Evolutionary conservation across 768 basidiomycete species (phyloP).

Genomic region (Hypsizygus marmoreus): DNA sequence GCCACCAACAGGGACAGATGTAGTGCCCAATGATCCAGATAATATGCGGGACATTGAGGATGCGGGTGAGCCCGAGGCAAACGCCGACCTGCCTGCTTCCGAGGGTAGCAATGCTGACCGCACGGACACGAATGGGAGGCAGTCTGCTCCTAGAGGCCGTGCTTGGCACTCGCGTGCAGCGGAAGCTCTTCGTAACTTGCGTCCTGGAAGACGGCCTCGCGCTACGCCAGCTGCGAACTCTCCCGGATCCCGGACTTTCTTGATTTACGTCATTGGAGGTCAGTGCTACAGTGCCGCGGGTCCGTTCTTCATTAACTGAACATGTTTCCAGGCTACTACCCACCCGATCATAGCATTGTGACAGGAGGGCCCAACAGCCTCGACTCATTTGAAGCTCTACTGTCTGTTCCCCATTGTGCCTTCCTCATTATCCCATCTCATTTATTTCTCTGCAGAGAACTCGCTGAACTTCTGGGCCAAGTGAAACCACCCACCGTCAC

Average conservation of each 20-base stretch:
- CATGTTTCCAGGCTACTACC: slow-evolving; percentile 74
- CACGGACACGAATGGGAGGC: neutral
- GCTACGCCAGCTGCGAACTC: slow-evolving; percentile 12
- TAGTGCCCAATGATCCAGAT: no score
- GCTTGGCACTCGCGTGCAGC: slow-evolving; percentile 67
- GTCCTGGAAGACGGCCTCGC: slow-evolving; percentile 36
- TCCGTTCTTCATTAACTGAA: slow-evolving; percentile 8
- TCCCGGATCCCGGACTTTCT: slow-evolving; percentile 68
- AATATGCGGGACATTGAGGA: slow-evolving; percentile 6
- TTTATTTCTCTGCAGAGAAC: slow-evolving; percentile 50
- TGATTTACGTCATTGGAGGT: slow-evolving; percentile 91
- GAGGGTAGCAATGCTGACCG: slow-evolving; percentile 11
- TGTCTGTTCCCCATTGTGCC: slow-evolving; percentile 44
- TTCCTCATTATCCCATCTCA: slow-evolving; percentile 13
- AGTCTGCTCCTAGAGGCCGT: slow-evolving; percentile 9
- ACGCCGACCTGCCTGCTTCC: slow-evolving; percentile 3
- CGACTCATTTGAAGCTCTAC: slow-evolving; percentile 78
- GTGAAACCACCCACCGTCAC: slow-evolving; percentile 81
- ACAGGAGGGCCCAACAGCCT: slow-evolving; percentile 70
- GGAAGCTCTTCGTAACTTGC: slow-evolving; percentile 57
- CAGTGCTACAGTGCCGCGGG: slow-evolving; percentile 15
- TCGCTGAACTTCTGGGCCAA: slow-evolving; percentile 82
- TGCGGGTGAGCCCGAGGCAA: neutral
- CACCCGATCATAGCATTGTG: slow-evolving; percentile 85
- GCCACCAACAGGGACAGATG: slow-evolving; percentile 20